phyloP scores from a whole-genome alignment of 2,329 filamentous ascomycete species.

The Diaporthe sp. region DNA sequence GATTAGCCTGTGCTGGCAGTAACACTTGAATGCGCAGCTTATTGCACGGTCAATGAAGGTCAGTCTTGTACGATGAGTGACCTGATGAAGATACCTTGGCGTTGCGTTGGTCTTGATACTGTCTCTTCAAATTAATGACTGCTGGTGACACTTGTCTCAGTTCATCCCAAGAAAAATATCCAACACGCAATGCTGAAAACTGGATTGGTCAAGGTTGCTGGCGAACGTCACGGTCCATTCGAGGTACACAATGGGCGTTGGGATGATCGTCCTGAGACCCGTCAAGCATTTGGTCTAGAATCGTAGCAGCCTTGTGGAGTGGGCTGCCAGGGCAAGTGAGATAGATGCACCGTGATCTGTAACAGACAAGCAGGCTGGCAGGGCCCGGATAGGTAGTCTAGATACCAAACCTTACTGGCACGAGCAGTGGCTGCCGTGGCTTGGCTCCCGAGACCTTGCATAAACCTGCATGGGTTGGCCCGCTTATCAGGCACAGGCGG shows the following conservation, averaged over 20 bases:
- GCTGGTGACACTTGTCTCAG: not conserved
- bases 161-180: not conserved
- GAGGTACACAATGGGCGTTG: not conserved
- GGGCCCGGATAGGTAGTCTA: not conserved
- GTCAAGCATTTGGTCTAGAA: not conserved
- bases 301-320: not conserved
- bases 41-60: not conserved
- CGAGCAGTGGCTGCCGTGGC: not conserved
- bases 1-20: conserved; percentile 1
- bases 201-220: not conserved
- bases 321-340: not conserved
- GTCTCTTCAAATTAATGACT: not conserved
- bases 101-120: not conserved
- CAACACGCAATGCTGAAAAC: not conserved
- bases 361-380: not conserved
- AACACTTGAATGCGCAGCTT: conserved; percentile 5
- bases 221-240: not conserved
- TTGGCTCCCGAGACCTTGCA: conserved; percentile 30
- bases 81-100: not conserved
- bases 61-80: not conserved
- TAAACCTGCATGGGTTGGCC: conserved; percentile 23
- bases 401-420: not conserved
- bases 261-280: not conserved
- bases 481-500: conserved; percentile 29
- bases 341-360: not conserved